Conservation (phyloP, 2,329 filamentous ascomycete species). For the Fusarium tuaranense region DNA sequence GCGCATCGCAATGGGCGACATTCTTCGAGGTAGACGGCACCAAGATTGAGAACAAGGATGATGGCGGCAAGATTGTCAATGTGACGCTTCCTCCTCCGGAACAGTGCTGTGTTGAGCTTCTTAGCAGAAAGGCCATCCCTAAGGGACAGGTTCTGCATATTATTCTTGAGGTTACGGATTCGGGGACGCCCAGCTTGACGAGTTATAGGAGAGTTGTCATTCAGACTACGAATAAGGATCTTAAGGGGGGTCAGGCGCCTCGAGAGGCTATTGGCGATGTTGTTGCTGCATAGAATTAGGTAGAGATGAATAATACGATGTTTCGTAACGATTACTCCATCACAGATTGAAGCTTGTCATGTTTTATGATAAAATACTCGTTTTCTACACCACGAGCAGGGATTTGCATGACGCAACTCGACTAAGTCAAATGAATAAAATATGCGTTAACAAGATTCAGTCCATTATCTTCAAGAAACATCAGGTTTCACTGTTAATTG, state of each 20-base stretch:
- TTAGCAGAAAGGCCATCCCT: slow-evolving; percentile 49
- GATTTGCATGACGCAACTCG: not conserved
- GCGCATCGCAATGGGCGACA: slow-evolving; percentile 54
- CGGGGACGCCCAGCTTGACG: slow-evolving; percentile 57
- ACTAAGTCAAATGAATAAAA: not conserved
- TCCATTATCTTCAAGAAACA: not conserved
- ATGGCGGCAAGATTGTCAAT: slow-evolving; percentile 45
- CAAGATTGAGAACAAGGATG: slow-evolving; percentile 35
- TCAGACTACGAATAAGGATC: slow-evolving; percentile 47
- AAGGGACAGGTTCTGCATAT: slow-evolving; percentile 60
- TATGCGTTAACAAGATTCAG: not conserved
- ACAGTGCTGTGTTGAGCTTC: slow-evolving; percentile 49
- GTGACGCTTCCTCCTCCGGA: slow-evolving; percentile 54
- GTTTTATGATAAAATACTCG: not conserved
- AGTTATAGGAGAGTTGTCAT: slow-evolving; percentile 59
- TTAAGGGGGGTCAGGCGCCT: slow-evolving; percentile 37
- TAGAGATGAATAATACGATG: not conserved
- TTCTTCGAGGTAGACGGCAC: slow-evolving; percentile 51
- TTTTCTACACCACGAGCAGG: not conserved
- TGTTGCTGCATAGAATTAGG: not conserved
- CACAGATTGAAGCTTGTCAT: not conserved
- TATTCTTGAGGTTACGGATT: slow-evolving; percentile 61
- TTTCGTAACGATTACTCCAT: not conserved
- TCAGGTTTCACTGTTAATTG: not conserved
- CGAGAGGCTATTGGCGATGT: slow-evolving; percentile 29